phyloP scores from a whole-genome alignment of 306 rosid genomes.

The Begonia masoniana region DNA sequence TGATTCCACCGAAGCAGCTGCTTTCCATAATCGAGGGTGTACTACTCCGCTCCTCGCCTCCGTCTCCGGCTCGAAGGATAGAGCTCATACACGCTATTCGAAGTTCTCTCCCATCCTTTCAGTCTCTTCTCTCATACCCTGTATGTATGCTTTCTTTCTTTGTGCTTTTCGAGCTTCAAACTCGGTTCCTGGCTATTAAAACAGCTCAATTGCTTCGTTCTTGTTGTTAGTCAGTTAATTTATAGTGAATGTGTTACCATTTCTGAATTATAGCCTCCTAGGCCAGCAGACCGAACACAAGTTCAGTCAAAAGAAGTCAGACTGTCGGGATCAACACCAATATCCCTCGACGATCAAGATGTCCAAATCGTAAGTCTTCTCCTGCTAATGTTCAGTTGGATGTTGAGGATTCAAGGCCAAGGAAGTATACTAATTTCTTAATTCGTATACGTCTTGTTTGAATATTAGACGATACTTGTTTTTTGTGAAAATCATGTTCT shows the following conservation, averaged over 20 bases:
- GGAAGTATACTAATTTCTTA: too few relatives aligned
- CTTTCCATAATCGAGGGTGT: constrained; percentile 54
- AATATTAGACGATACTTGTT: too few relatives aligned
- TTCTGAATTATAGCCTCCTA: constrained; percentile 46
- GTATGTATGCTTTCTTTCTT: constrained; percentile 17
- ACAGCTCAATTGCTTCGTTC: not conserved
- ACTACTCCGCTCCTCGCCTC: constrained; percentile 63
- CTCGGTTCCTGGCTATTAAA: not conserved
- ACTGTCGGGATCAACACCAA: constrained; percentile 62
- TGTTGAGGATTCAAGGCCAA: too few relatives aligned
- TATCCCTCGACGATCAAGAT: constrained; percentile 83
- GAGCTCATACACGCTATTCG: constrained; percentile 84
- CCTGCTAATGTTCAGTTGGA: too few relatives aligned
- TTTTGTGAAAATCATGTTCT: too few relatives aligned
- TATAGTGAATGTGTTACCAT: not conserved
- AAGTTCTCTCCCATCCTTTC: constrained; percentile 36
- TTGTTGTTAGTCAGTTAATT: not conserved
- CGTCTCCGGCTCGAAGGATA: constrained; percentile 53
- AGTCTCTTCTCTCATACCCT: constrained; percentile 62
- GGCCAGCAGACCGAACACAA: constrained; percentile 70
- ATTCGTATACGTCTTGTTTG: too few relatives aligned
- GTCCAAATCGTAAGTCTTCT: constrained; percentile 63
- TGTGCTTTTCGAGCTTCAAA: not conserved
- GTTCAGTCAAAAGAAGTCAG: constrained; percentile 67
- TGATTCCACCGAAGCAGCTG: constrained; percentile 73